These are phyloP conservation scores for Coemansia asiatica DNA, from an alignment of 192 early-diverging fungal species.

Conservation along the genomic window DNA sequence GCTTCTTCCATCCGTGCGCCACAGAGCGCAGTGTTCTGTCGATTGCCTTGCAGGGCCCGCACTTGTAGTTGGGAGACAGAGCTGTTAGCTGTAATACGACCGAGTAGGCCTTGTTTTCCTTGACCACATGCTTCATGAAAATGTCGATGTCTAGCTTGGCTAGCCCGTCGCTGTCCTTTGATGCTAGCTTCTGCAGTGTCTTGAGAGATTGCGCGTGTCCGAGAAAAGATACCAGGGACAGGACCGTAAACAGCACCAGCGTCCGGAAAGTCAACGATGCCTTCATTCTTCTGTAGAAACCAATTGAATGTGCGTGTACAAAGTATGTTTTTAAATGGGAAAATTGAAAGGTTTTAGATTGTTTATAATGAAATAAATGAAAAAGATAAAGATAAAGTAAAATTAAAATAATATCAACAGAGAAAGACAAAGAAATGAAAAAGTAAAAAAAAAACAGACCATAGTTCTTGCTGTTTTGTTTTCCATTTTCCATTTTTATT, in stretches of 20 bases:
- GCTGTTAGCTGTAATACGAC: constrained; percentile 54
- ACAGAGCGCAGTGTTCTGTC: constrained; percentile 41
- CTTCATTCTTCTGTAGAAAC: not conserved
- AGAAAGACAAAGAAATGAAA: too few relatives aligned
- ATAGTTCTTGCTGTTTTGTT: not conserved
- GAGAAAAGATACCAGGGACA: not conserved
- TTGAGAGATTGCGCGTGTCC: constrained; percentile 27
- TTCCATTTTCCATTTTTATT: not conserved
- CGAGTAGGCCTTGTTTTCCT: constrained; percentile 42
- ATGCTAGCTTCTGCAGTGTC: constrained; percentile 21
- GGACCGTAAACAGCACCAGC: constrained; percentile 5
- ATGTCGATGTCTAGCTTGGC: constrained; percentile 23
- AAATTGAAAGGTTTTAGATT: too few relatives aligned
- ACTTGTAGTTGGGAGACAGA: constrained; percentile 47
- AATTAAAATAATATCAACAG: not conserved
- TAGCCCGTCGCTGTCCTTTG: constrained; percentile 31
- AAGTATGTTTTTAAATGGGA: too few relatives aligned
- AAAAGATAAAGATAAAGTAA: not conserved
- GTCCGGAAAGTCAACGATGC: not conserved
- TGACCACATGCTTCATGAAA: constrained; percentile 43
- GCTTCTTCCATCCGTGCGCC: constrained; percentile 41
- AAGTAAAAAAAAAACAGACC: not conserved
- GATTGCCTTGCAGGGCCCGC: constrained; percentile 31
- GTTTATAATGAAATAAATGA: not conserved
- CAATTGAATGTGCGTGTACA: not conserved